These are phyloP conservation scores for Fragaria nilgerrensis DNA, from an alignment of 306 rosid species.

Conservation along the genomic window DNA sequence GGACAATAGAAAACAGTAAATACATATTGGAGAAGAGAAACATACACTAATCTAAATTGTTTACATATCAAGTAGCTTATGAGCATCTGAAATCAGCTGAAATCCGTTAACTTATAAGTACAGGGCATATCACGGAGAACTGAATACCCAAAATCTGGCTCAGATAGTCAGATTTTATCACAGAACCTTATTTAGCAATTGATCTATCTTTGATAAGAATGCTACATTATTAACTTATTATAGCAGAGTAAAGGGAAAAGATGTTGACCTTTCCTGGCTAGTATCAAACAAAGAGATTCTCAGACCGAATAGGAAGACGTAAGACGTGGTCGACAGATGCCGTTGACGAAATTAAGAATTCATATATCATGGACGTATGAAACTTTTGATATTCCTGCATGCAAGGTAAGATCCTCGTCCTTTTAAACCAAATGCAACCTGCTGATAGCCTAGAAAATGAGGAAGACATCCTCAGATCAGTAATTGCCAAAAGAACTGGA, in stretches of 20 bases:
- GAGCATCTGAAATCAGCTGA: background rate
- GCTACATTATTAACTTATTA: background rate
- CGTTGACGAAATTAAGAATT: background rate
- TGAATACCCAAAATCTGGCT: conserved; percentile 2
- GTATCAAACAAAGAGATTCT: background rate
- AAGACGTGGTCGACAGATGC: background rate
- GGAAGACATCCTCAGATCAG: background rate
- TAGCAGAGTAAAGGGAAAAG: background rate
- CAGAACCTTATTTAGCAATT: background rate
- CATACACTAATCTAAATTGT: background rate
- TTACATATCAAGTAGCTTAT: background rate
- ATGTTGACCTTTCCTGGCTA: background rate
- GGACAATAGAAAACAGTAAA: background rate
- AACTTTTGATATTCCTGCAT: background rate
- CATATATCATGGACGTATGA: background rate
- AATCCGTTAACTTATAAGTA: background rate
- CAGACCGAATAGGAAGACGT: background rate
- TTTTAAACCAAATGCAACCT: conserved; percentile 5
- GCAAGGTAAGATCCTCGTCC: conserved; percentile 2
- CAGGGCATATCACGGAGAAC: background rate
- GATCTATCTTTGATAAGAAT: background rate
- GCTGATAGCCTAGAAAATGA: conserved; percentile 4
- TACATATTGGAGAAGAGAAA: background rate
- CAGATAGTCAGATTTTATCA: background rate
- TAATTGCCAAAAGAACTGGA: background rate